phyloP scores from a whole-genome alignment of 371 early-diverging fungal genomes.

The Lichtheimia ornata region DNA sequence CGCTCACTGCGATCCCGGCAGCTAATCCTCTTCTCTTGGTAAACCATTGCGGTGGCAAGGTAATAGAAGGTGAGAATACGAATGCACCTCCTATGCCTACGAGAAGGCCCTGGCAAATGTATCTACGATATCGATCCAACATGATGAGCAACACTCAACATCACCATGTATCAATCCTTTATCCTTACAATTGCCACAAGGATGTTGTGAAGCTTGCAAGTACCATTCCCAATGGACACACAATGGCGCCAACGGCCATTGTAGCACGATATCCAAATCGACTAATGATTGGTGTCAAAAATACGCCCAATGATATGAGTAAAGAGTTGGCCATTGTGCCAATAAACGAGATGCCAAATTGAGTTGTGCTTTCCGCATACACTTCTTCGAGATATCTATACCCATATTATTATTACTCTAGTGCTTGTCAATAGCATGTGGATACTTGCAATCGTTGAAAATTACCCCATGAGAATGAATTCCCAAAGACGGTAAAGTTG shows the following conservation, averaged over 20 bases:
- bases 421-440: background rate
- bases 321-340: slow-evolving; percentile 17
- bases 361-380: slow-evolving; percentile 14
- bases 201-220: slow-evolving; percentile 42
- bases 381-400: slow-evolving; percentile 20
- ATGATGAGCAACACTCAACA: background rate
- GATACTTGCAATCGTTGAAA: slow-evolving; percentile 19
- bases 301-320: slow-evolving; percentile 15
- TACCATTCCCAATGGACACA: slow-evolving; percentile 30
- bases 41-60: slow-evolving; percentile 50
- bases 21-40: slow-evolving; percentile 43
- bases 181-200: slow-evolving; percentile 41
- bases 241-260: slow-evolving; percentile 48
- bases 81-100: slow-evolving; percentile 37
- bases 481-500: slow-evolving; percentile 23
- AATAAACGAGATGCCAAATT: slow-evolving; percentile 18
- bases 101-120: slow-evolving; percentile 60
- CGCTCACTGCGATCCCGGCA: slow-evolving; percentile 59
- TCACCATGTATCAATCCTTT: slow-evolving; percentile 35
- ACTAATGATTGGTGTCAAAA: slow-evolving; percentile 56
- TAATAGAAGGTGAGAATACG: slow-evolving; percentile 40
- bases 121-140: slow-evolving; percentile 13
- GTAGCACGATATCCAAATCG: slow-evolving; percentile 51
- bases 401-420: background rate
- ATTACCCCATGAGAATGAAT: slow-evolving; percentile 22